A percentile compares a stretch with the other conserved stretches of the same genome.
phyloP scores from a whole-genome alignment of 352 stramenopile species.

The Peronospora tabacina region DNA sequence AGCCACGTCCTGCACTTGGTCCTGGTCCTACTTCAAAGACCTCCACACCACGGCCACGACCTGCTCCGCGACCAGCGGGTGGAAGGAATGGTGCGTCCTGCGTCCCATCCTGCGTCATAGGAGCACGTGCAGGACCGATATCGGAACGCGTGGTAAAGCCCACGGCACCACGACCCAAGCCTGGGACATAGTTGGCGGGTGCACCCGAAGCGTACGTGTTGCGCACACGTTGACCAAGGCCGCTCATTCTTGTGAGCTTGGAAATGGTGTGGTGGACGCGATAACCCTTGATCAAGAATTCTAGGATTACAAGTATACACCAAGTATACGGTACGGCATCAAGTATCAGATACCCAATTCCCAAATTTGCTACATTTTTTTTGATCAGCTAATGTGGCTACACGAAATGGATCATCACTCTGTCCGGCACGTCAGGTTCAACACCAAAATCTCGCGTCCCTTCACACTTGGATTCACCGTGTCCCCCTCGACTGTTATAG shows the following conservation, averaged over 20 bases:
- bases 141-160: constrained; percentile 97
- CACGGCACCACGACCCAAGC: constrained; percentile 91
- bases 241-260: constrained; percentile 42
- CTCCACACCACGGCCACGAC: constrained; percentile 43
- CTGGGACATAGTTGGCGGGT: constrained; percentile 93
- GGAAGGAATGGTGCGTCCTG: constrained; percentile 73
- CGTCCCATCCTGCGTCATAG: constrained; percentile 49
- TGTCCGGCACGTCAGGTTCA: too few species aligned
- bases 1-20: constrained; percentile 50
- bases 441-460: too few species aligned
- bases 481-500: too few species aligned
- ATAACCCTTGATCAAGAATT: not conserved
- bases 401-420: too few species aligned
- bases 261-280: not conserved
- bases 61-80: constrained; percentile 43
- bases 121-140: constrained; percentile 87
- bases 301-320: too few species aligned
- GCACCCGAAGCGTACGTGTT: constrained; percentile 85
- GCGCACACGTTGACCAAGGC: constrained; percentile 55
- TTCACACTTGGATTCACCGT: too few species aligned
- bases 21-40: constrained; percentile 12
- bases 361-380: too few species aligned
- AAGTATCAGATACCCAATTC: too few species aligned
- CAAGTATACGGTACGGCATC: too few species aligned
- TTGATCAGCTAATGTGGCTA: too few species aligned